Percentiles rank a stretch among this genome's conserved stretches.
Evolutionary conservation across 1,284 basidiomycete species (phyloP).

Genomic region (Irpex rosettiformis): DNA sequence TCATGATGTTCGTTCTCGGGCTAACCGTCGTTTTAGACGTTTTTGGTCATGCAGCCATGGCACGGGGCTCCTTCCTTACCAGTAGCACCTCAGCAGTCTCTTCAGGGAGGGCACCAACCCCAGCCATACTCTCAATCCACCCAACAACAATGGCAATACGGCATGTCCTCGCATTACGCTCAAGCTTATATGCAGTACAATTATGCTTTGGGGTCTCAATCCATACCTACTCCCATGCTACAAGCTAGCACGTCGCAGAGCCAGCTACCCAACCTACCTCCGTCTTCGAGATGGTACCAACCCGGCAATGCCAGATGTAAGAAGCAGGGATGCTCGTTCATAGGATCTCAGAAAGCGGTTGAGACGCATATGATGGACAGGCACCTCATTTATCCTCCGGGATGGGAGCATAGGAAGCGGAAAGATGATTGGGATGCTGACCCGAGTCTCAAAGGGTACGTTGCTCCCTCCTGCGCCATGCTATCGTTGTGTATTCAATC

Average conservation of each 20-base stretch:
- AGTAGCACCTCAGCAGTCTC: slow-evolving; percentile 9
- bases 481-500: not conserved
- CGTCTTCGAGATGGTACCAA: slow-evolving; percentile 50
- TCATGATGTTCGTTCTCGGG: no score
- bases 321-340: slow-evolving; percentile 67
- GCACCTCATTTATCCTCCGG: slow-evolving; percentile 79
- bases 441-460: slow-evolving; percentile 69
- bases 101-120: slow-evolving; percentile 8
- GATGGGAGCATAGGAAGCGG: slow-evolving; percentile 65
- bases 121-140: slow-evolving; percentile 34
- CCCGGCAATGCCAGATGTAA: slow-evolving; percentile 62
- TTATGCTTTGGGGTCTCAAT: not conserved
- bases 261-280: slow-evolving; percentile 12
- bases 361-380: slow-evolving; percentile 89
- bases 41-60: slow-evolving; percentile 11
- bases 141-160: slow-evolving; percentile 19
- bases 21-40: no score
- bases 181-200: slow-evolving; percentile 47
- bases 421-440: slow-evolving; percentile 71
- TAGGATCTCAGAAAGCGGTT: slow-evolving; percentile 71
- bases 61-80: slow-evolving; percentile 17
- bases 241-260: not conserved
- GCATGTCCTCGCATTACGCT: slow-evolving; percentile 49
- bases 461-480: no score
- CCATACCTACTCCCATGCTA: slow-evolving; percentile 38